These are phyloP conservation scores for Krasilnikovozyma curviuscula DNA, from an alignment of 768 basidiomycete species.

Conservation along the genomic window DNA sequence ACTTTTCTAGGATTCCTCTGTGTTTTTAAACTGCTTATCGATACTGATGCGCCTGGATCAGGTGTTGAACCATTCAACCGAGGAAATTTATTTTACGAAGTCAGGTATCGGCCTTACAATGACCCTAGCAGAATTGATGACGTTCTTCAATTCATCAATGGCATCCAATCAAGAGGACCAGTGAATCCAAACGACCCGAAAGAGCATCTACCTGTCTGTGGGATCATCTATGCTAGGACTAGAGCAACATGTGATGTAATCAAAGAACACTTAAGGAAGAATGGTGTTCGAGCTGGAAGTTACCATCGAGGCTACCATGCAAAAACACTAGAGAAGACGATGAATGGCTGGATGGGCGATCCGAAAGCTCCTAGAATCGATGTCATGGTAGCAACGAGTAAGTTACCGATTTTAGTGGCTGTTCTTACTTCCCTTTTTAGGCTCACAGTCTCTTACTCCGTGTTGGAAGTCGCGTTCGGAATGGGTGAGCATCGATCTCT, in stretches of 20 bases:
- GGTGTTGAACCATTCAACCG: slow-evolving; percentile 70
- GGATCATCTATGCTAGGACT: slow-evolving; percentile 61
- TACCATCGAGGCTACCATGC: slow-evolving; percentile 56
- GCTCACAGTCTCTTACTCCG: slow-evolving; percentile 51
- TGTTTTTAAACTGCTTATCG: no score
- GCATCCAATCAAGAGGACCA: slow-evolving; percentile 25
- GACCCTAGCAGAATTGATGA: slow-evolving; percentile 39
- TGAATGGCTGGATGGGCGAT: slow-evolving; percentile 43
- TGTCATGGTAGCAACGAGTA: slow-evolving; percentile 10
- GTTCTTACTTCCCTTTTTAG: no score
- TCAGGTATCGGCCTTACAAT: slow-evolving; percentile 35
- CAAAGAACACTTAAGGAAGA: slow-evolving; percentile 41
- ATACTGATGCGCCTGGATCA: no score
- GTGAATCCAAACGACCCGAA: slow-evolving; percentile 36
- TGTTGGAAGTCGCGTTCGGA: slow-evolving; percentile 48
- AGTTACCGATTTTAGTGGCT: neutral
- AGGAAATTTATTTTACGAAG: slow-evolving; percentile 63
- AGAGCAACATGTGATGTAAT: slow-evolving; percentile 48
- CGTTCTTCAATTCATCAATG: slow-evolving; percentile 45
- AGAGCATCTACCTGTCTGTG: slow-evolving; percentile 36
- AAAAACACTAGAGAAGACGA: slow-evolving; percentile 34
- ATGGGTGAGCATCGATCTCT: slow-evolving; percentile 26
- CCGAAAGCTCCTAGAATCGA: slow-evolving; percentile 5
- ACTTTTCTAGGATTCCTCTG: no score
- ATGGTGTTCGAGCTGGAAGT: slow-evolving; percentile 46